phyloP scores from a whole-genome alignment of 305 asterid species.

The Fraxinus baroniana region DNA sequence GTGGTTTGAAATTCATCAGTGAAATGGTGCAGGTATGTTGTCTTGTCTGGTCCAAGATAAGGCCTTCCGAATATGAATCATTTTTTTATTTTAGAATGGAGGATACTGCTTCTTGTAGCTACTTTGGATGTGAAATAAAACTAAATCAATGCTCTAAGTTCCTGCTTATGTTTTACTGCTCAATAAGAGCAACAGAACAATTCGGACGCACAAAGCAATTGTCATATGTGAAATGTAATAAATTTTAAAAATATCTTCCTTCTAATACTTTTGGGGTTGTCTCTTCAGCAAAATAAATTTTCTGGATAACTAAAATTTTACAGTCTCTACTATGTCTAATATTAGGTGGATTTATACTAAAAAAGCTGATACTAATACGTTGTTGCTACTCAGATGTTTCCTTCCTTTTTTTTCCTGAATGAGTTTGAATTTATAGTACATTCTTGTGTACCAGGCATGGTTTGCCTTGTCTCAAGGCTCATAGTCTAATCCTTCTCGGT shows the following conservation, averaged over 20 bases:
- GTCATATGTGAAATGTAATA: not conserved
- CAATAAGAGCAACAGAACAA: not conserved
- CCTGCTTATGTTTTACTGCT: slow-evolving; percentile 4
- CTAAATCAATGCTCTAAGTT: slow-evolving; percentile 8
- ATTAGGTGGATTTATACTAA: not conserved
- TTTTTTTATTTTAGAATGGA: not conserved
- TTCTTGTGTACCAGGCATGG: not conserved
- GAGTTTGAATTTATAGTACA: not conserved
- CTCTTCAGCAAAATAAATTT: not conserved
- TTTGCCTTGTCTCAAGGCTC: not conserved
- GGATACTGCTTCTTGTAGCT: not conserved
- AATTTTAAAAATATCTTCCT: not conserved
- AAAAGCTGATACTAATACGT: not conserved
- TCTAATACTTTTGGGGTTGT: not conserved
- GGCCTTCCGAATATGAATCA: not conserved
- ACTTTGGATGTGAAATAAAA: slow-evolving; percentile 13
- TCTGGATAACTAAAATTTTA: not conserved
- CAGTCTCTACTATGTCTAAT: not conserved
- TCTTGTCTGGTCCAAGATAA: not conserved
- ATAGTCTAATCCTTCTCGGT: not conserved
- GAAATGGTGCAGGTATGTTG: slow-evolving; percentile 91
- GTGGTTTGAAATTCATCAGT: slow-evolving; percentile 85
- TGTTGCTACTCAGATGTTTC: not conserved
- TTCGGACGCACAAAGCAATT: not conserved
- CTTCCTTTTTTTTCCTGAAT: not conserved